Base-by-base conservation (phyloP, 306 rosid genomes). In the Citrullus amarus region DNA sequence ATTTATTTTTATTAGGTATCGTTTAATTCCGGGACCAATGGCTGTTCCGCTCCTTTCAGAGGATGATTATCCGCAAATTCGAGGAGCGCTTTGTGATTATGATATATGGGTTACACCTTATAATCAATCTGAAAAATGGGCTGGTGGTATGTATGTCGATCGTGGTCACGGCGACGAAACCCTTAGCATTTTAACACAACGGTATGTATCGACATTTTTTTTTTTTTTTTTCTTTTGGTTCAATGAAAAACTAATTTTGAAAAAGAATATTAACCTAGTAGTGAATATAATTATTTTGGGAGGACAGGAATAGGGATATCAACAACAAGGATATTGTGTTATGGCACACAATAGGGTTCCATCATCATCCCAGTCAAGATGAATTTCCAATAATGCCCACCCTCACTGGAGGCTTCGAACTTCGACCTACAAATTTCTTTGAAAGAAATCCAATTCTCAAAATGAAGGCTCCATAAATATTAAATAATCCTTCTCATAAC, bases 371-470 rank as follows among this genome's bases (percentile, higher is more conserved):
- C 1, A 60, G 79, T 68, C 94, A 88, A 43, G 93, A 92, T 18
- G 97, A 88, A 12, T 90, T 82, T 43, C 91, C 97, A 4, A 72
- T 87, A 77, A 87, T 91, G 97, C 92, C 93, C 9, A 82, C 86
- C 5, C 72, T 91, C 77, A 89, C 41, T 15, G 77, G 77, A 72
- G 77, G 59, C 15, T 72, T 90, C 74, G 97, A 92, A 79, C 82
- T 92, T 60, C 89, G 91, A 53, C 94, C 94, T 17, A 79, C 91
- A 0, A 92, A 92, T 84, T 90, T 92, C 87, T 92, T 92, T 41
- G 89, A 92, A 73, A 84, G 91, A 55, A 90, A 85, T 67, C 90
- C 91, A 8, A 72, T 72, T 1, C 77, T 72, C 77, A 46, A 46
- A 50, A 72, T 48, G 77, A 72, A 25, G 22, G 8, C 14, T 8